Evolutionary conservation across 306 rosid species (phyloP).

Genomic region (Alnus rubra): DNA sequence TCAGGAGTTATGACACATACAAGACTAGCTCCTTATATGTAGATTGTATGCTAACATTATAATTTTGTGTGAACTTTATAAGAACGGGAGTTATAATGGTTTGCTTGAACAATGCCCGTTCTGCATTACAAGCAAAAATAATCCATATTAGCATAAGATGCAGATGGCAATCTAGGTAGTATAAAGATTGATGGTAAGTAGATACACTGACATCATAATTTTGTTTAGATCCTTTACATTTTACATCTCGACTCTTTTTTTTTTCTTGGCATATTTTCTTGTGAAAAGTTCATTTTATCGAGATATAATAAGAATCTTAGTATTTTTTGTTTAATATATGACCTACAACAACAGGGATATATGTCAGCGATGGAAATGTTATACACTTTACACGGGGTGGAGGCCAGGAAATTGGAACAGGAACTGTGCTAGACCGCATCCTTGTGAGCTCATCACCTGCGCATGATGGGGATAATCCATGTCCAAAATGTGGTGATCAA

Average conservation of each 20-base stretch:
- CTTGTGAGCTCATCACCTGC: constrained; percentile 44
- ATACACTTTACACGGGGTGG: constrained; percentile 68
- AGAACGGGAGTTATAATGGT: neutral
- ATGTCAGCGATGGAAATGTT: constrained; percentile 61
- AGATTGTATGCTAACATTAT: neutral
- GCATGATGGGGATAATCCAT: constrained; percentile 36
- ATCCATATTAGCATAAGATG: neutral
- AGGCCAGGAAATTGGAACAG: constrained; percentile 48
- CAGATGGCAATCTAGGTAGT: neutral
- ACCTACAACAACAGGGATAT: constrained; percentile 56
- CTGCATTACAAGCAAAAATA: neutral
- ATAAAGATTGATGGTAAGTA: neutral
- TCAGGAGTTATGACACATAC: neutral
- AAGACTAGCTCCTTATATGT: neutral
- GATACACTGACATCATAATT: neutral
- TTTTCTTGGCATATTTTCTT: neutral
- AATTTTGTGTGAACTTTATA: neutral
- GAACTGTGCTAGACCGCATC: constrained; percentile 40
- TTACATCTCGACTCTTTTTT: neutral
- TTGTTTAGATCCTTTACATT: neutral
- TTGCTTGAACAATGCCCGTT: neutral
- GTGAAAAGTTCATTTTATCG: constrained; percentile 2
- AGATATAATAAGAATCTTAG: constrained; percentile 8
- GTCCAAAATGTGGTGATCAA: constrained; percentile 54
- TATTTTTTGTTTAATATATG: constrained; percentile 19